These are phyloP conservation scores for Boletus subparvulus DNA, from an alignment of 768 basidiomycete genomes.

Conservation along the genomic window DNA sequence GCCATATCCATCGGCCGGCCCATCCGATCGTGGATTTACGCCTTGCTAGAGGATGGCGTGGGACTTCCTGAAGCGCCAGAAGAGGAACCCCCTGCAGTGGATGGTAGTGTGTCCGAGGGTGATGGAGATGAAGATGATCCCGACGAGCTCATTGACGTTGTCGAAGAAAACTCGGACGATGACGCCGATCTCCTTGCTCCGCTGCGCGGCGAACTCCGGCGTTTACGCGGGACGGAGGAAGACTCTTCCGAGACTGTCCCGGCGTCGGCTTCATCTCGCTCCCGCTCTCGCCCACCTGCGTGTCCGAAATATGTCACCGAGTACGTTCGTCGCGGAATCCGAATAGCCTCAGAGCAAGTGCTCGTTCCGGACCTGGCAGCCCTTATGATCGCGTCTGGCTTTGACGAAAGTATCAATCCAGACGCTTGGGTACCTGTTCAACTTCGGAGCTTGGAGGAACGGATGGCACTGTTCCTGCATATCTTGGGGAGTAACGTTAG, in stretches of 20 bases:
- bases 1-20: slow-evolving; percentile 60
- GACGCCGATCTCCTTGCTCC: slow-evolving; percentile 62
- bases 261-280: slow-evolving; percentile 37
- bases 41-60: slow-evolving; percentile 64
- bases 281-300: slow-evolving; percentile 18
- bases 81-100: slow-evolving; percentile 6
- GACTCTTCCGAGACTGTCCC: slow-evolving; percentile 22
- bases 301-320: slow-evolving; percentile 42
- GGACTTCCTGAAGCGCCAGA: slow-evolving; percentile 49
- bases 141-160: slow-evolving; percentile 67
- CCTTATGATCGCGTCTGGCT: slow-evolving; percentile 43
- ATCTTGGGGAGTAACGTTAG: slow-evolving; percentile 54
- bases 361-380: slow-evolving; percentile 47
- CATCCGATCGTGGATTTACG: slow-evolving; percentile 64
- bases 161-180: slow-evolving; percentile 53
- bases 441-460: slow-evolving; percentile 47
- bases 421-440: slow-evolving; percentile 44
- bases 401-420: slow-evolving; percentile 17
- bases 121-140: slow-evolving; percentile 47
- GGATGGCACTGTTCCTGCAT: slow-evolving; percentile 55
- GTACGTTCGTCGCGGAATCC: slow-evolving; percentile 67
- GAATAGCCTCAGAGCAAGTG: slow-evolving; percentile 61
- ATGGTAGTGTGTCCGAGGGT: slow-evolving; percentile 22
- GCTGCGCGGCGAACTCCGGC: slow-evolving; percentile 63
- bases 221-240: slow-evolving; percentile 48